Evolutionary conservation across 2,329 filamentous ascomycete genomes (phyloP), one percentile per base, ranked within the genome.

Genomic region (Helotiales sp.): DNA sequence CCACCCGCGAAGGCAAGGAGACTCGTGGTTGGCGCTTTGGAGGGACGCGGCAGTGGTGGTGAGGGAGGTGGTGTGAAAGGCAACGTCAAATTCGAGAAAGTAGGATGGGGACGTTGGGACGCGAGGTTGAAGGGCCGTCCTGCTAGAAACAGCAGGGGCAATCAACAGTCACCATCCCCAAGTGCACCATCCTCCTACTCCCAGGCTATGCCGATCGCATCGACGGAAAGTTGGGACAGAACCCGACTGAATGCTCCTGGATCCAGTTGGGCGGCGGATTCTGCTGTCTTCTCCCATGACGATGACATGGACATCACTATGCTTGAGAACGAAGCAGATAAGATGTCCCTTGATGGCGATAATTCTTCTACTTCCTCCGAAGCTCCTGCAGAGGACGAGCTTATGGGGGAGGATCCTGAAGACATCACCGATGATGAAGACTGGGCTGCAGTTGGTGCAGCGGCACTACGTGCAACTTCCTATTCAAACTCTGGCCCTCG

Each of bases 41-140:
- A 98, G 76, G 89, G 90, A 67, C 88, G 90, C 71, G 76, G 76
- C 44, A 77, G 76, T 61, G 82, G 82, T 62, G 74, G 76, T 55
- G 81, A 85, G 63, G 81, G 81, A 58, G 84, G 85, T 60, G 83
- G 83, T 56, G 71, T 82, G 60, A 80, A 87, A 61, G 87, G 87
- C 64, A 87, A 91, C 66, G 87, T 95, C 68, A 82, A 88, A 70
- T 98, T 96, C 71, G 90, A 96, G 74, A 98, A 98, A 80, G 91
- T 97, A 58, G 93, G 93, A 70, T 98, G 93, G 93, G 95, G 95
- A 59, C 86, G 92, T 65, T 99, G 93, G 93, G 90, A 96, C 74
- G 95, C 93, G 61, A 86, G 86, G 71, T 81, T 85, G 71, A 85
- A 85, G 67, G 90, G 87, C 54, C 83, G 90, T 61, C 77, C 81